Evolutionary conservation across 108 stramenopile genomes (phyloP).

Genomic region (Nannochloropsis gaditana): DNA sequence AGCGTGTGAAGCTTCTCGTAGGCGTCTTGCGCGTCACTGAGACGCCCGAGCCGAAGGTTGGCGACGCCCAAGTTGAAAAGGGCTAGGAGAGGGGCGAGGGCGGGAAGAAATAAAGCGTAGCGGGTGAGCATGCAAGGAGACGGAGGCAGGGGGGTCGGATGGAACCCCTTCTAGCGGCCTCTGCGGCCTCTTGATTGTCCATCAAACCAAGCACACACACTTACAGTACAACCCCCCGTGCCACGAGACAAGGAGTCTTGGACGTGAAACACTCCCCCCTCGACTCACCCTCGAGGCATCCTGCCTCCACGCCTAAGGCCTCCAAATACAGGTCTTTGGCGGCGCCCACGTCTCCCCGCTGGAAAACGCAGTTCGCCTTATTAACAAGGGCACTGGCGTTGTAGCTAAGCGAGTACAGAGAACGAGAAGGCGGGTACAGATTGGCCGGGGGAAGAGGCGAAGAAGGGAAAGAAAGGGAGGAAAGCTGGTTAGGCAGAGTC

Average conservation of each 20-base stretch:
- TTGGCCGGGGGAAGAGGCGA: background rate
- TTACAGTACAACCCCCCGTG: too few species aligned
- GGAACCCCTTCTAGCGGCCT: too few species aligned
- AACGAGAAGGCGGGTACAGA: background rate
- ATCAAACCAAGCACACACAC: too few species aligned
- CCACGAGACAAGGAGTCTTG: too few species aligned
- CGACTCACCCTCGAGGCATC: background rate
- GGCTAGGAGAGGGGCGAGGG: background rate
- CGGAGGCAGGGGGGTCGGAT: too few species aligned
- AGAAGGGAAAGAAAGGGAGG: background rate
- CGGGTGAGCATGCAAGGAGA: too few species aligned
- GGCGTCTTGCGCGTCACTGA: conserved; percentile 65
- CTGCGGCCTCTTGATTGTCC: too few species aligned
- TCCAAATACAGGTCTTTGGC: conserved; percentile 77
- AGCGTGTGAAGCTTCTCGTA: conserved; percentile 78
- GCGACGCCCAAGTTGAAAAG: conserved; percentile 27
- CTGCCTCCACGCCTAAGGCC: conserved; percentile 70
- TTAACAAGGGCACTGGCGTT: conserved; percentile 83
- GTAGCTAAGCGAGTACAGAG: conserved; percentile 49
- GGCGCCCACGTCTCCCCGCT: conserved; percentile 57
- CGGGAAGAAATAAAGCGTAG: background rate
- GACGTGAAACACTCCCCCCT: background rate
- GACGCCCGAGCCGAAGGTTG: conserved; percentile 54
- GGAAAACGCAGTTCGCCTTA: conserved; percentile 77
- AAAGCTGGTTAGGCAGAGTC: background rate